phyloP scores from a whole-genome alignment of 805 yeast genomes.

The Kluyveromyces aestuarii region DNA sequence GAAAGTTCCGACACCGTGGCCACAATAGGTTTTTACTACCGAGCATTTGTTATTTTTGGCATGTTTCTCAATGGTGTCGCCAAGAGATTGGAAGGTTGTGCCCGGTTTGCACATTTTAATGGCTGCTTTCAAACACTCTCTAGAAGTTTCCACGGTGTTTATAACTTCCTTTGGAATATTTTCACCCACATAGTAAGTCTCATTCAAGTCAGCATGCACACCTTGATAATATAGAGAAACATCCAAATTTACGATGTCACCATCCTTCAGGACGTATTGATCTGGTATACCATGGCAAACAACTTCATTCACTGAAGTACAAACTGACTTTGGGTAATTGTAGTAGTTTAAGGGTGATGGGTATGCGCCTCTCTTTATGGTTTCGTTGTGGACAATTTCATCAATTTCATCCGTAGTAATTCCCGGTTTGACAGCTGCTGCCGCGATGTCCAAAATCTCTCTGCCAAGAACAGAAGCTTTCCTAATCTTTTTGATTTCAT shows the following conservation, averaged over 20 bases:
- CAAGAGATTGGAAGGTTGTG: constrained; percentile 72
- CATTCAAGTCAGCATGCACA: constrained; percentile 89
- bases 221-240: constrained; percentile 81
- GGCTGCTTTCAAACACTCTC: constrained; percentile 80
- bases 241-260: constrained; percentile 90
- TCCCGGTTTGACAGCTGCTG: constrained; percentile 76
- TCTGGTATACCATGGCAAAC: constrained; percentile 98
- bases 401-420: constrained; percentile 91
- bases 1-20: constrained; percentile 81
- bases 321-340: constrained; percentile 84
- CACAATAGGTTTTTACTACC: constrained; percentile 84
- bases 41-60: constrained; percentile 72
- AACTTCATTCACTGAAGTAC: constrained; percentile 91
- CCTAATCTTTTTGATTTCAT: constrained; percentile 66
- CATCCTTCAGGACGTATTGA: constrained; percentile 75
- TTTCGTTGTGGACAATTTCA: constrained; percentile 75
- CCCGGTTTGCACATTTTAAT: constrained; percentile 88
- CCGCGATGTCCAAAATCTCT: constrained; percentile 85
- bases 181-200: constrained; percentile 93
- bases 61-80: constrained; percentile 79
- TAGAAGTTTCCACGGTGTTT: constrained; percentile 81
- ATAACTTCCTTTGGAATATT: constrained; percentile 71
- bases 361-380: constrained; percentile 80
- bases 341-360: constrained; percentile 94
- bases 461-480: constrained; percentile 70